Percentiles rank a stretch among this genome's conserved stretches.
Evolutionary conservation across 345 rosid species (phyloP).

Genomic region (Hibiscus syriacus): DNA sequence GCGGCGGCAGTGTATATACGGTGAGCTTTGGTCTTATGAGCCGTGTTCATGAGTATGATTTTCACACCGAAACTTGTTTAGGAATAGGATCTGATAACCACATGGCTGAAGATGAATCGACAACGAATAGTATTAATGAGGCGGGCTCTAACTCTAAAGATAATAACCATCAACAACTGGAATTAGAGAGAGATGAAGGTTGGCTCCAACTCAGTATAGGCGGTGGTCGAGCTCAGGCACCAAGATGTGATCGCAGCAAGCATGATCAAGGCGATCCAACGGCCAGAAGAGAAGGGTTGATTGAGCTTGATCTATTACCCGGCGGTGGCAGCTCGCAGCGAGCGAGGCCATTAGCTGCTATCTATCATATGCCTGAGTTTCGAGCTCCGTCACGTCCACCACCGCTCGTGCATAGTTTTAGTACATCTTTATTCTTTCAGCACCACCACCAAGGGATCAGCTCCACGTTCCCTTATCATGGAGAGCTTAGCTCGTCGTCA

Average conservation of each 20-base stretch:
- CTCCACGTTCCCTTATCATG: conserved; percentile 27
- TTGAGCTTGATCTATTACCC: conserved; percentile 72
- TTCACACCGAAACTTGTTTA: conserved; percentile 24
- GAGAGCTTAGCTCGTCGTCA: conserved; percentile 59
- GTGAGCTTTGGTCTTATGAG: conserved; percentile 38
- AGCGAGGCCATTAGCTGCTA: conserved; percentile 28
- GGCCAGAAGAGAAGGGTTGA: conserved; percentile 28
- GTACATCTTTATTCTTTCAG: conserved; percentile 33
- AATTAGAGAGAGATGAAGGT: conserved; percentile 36
- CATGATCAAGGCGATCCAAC: conserved; percentile 36
- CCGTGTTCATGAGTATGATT: conserved; percentile 41
- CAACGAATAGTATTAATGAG: conserved; percentile 49
- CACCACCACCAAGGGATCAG: conserved; percentile 34
- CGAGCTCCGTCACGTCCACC: conserved; percentile 29
- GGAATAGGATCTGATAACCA: conserved; percentile 43
- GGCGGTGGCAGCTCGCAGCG: conserved; percentile 18
- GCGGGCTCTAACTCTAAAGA: conserved; percentile 60
- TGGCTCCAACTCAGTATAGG: conserved; percentile 91
- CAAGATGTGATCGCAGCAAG: conserved; percentile 19
- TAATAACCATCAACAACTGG: conserved; percentile 33
- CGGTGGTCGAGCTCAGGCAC: conserved; percentile 24
- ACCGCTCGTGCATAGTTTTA: conserved; percentile 19
- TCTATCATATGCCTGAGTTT: conserved; percentile 32
- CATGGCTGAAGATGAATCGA: conserved; percentile 88
- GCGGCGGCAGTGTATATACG: conserved; percentile 10